phyloP scores from a whole-genome alignment of 257 asterid species.

The Knoxia roxburghii region DNA sequence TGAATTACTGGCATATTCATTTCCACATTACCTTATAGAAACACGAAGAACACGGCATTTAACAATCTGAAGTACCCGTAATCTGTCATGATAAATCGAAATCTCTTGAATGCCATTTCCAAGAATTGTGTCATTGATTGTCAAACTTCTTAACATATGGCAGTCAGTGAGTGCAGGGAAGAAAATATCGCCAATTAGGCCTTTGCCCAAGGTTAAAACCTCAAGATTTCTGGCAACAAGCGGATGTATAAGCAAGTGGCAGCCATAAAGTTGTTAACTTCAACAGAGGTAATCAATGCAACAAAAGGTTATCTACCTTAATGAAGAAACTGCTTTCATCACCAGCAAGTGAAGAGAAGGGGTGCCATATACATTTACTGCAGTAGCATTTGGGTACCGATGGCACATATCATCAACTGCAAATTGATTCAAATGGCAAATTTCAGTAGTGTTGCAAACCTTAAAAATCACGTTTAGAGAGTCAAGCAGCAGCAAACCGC shows the following conservation, averaged over 20 bases:
- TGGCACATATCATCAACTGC: conserved; percentile 84
- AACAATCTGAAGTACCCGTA: conserved; percentile 74
- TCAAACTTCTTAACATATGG: conserved; percentile 71
- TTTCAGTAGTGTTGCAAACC: conserved; percentile 8
- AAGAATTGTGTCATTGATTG: conserved; percentile 77
- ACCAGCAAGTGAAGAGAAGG: conserved; percentile 60
- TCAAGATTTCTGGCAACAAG: conserved; percentile 70
- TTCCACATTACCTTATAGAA: conserved; percentile 58
- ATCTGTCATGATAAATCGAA: conserved; percentile 59
- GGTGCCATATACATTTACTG: conserved; percentile 70
- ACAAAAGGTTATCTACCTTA: conserved; percentile 45
- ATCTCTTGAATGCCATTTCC: conserved; percentile 90
- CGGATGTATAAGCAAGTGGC: conserved; percentile 24
- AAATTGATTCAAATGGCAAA: conserved; percentile 10
- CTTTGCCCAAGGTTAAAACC: conserved; percentile 83
- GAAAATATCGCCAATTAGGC: conserved; percentile 75
- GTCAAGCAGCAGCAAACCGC: background rate
- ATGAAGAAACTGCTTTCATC: conserved; percentile 64
- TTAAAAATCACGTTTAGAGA: background rate
- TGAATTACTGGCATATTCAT: background rate
- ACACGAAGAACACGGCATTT: conserved; percentile 91
- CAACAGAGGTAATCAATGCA: conserved; percentile 11
- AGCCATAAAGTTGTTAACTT: conserved; percentile 1
- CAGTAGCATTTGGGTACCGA: conserved; percentile 88
- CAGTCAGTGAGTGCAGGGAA: conserved; percentile 72